Base-by-base conservation (phyloP, 805 yeast species). In the Suhomyces prunicola region DNA sequence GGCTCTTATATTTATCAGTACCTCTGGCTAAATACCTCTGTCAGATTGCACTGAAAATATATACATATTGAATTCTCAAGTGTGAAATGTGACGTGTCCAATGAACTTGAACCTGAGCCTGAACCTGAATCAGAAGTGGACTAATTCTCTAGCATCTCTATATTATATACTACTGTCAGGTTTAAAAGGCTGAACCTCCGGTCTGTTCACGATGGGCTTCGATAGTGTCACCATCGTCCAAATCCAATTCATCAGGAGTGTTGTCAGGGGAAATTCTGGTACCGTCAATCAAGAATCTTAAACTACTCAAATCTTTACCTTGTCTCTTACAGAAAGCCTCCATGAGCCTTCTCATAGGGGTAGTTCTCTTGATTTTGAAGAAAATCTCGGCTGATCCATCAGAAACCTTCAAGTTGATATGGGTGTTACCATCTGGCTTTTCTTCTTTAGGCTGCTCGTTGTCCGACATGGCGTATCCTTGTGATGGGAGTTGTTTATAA, bases 321-420 rank as follows among this genome's bases (percentile, higher is more conserved):
- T 93, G 97, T 78, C 99, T 88, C 75, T 92, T 92, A 70, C 98
- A 96, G 71, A 93, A 94, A 10, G 97, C 97, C 66, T 93, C 98
- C 91, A 94, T 93, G 64, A 94, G 84, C 75, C 97, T 88, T 71
- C 84, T 88, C 78, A 94, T 81, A 47, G 93, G 96, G 5, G 99
- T 94, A 41, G 92, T 80, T 73, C 89, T 83, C 77, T 92, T 91
- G 72, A 94, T 93, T 72, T 93, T 92, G 85, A 94, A 94, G 71
- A 88, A 91, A 57, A 94, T 92, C 71, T 94, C 99, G 19, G 96
- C 87, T 50, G 87, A 80, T 47, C 96, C 96, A 71, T 94, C 99
- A 35, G 96, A 86, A 47, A 94, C 99, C 72, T 90, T 91, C 73
- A 94, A 77, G 78, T 90, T 91, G 72, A 94, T 88, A 74, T 91